These are phyloP conservation scores for Zygotorulaspora sp. DNA, from an alignment of 805 yeast genomes.

Conservation along the genomic window DNA sequence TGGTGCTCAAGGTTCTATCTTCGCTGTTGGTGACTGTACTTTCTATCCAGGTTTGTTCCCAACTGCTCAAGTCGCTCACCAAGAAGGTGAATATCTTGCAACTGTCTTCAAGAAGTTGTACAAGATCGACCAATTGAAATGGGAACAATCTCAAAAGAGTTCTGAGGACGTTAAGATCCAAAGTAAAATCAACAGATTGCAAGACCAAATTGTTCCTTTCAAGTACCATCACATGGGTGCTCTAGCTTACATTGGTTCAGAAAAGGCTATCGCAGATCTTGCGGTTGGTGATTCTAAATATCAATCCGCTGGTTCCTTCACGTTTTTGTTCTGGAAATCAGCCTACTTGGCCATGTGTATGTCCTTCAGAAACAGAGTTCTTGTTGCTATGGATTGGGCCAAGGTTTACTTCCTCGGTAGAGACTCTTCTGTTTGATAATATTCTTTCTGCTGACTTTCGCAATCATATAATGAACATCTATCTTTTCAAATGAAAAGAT, in stretches of 20 bases:
- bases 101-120: constrained; percentile 60
- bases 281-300: constrained; percentile 71
- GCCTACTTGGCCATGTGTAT: constrained; percentile 92
- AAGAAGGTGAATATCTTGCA: constrained; percentile 83
- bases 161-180: constrained; percentile 37
- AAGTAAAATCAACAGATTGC: constrained; percentile 42
- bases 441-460: too few species aligned
- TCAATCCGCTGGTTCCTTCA: constrained; percentile 77
- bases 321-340: constrained; percentile 91
- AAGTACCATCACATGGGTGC: constrained; percentile 87
- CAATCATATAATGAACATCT: too few species aligned
- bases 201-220: constrained; percentile 54
- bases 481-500: background rate
- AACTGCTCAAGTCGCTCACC: constrained; percentile 96
- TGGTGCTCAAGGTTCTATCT: constrained; percentile 72
- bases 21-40: constrained; percentile 93
- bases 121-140: constrained; percentile 55
- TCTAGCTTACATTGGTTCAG: constrained; percentile 89
- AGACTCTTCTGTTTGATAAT: constrained; percentile 49
- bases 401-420: constrained; percentile 87
- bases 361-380: constrained; percentile 79
- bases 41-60: constrained; percentile 83
- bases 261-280: constrained; percentile 90
- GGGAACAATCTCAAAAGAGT: constrained; percentile 38
- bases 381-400: constrained; percentile 84